Conservation (phyloP, 805 yeast genomes). For the Starmera pachycereana region DNA sequence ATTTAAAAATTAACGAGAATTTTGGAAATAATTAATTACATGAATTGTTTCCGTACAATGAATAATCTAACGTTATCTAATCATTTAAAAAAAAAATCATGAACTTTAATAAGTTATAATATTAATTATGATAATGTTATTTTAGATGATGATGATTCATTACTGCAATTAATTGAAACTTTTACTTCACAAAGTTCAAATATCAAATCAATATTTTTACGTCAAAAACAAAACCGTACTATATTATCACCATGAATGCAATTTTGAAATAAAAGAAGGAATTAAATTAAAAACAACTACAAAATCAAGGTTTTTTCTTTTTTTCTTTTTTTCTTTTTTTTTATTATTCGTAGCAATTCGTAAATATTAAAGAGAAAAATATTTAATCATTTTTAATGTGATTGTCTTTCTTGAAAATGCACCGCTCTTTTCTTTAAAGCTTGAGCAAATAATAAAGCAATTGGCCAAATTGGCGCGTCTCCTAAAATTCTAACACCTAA, state of each 20-base stretch:
- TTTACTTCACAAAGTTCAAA: neutral
- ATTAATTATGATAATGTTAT: neutral
- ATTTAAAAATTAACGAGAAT: no score
- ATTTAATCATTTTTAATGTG: neutral
- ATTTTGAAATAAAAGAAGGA: no score
- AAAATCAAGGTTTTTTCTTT: no score
- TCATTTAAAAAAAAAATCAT: neutral
- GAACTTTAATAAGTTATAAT: neutral
- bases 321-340: no score
- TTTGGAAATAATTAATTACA: no score
- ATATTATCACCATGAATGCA: no score
- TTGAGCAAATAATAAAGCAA: conserved; percentile 70
- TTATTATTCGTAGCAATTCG: neutral
- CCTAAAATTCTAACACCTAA: conserved; percentile 69
- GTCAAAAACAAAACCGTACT: neutral
- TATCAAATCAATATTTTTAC: no score
- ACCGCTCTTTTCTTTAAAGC: conserved; percentile 61
- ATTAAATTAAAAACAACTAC: no score
- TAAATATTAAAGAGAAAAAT: neutral
- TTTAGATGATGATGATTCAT: neutral
- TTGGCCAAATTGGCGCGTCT: conserved; percentile 84
- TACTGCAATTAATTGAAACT: neutral
- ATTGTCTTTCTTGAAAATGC: conserved; percentile 13
- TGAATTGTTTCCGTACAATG: neutral
- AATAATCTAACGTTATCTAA: neutral